phyloP scores from a whole-genome alignment of 176 grass and related monocot genomes.

The Oryza nivara region DNA sequence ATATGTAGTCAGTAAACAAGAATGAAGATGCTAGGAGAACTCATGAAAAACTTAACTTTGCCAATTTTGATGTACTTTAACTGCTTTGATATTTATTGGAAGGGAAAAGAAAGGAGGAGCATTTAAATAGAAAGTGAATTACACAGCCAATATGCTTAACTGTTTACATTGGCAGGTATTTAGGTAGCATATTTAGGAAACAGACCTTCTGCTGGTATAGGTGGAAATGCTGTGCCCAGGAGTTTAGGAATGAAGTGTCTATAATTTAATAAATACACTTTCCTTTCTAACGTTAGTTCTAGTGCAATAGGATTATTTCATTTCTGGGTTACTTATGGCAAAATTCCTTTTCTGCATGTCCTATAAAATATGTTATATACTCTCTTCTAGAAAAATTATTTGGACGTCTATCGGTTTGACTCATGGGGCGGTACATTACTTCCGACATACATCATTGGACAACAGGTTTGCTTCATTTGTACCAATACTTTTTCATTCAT shows the following conservation, averaged over 20 bases:
- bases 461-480: slow-evolving; percentile 64
- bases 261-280: not conserved
- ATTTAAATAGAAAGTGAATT: slow-evolving; percentile 16
- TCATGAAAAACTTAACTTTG: not conserved
- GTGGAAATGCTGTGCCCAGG: slow-evolving; percentile 27
- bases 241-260: not conserved
- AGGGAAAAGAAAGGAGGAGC: not conserved
- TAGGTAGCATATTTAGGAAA: slow-evolving; percentile 18
- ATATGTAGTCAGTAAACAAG: slow-evolving; percentile 4
- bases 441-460: slow-evolving; percentile 81
- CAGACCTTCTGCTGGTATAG: not conserved
- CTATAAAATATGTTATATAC: slow-evolving; percentile 22
- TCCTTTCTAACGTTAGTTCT: not conserved
- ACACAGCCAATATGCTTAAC: not conserved
- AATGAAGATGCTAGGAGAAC: not conserved
- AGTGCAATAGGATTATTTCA: slow-evolving; percentile 21
- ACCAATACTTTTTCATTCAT: slow-evolving; percentile 30
- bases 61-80: not conserved
- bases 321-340: not conserved
- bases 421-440: slow-evolving; percentile 93
- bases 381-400: slow-evolving; percentile 89
- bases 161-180: not conserved
- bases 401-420: slow-evolving; percentile 94
- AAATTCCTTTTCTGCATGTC: not conserved
- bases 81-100: slow-evolving; percentile 26